Base-by-base conservation (phyloP, 495 filamentous ascomycete genomes). In the Neurospora tetraspora region DNA sequence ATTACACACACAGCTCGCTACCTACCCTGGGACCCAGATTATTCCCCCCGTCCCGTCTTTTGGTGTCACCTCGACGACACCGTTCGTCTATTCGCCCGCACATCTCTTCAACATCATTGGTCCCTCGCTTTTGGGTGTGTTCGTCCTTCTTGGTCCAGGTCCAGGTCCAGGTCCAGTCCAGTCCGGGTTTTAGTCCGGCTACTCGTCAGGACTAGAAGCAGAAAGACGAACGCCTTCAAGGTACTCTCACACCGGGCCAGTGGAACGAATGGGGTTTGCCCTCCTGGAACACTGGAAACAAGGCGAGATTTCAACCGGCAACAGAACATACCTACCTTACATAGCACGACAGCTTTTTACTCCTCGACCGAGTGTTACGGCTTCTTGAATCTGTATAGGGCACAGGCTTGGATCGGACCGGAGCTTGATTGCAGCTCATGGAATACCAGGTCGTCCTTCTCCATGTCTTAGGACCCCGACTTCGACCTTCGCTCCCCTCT, bases 391-490 rank as follows among this genome's bases (percentile, higher is more conserved):
- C 53, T 65, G 53, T 31, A 27, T 34, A 34, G 14, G 53, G 14
- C 53, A 65, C 53, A 31, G 27, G 23, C 23, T 27, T 65, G 53
- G 53, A 27, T 65, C 14, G 27, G 53, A 18, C 53, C 7, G 53
- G 53, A 65, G 74, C 65, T 73, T 71, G 53, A 53, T 71, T 53
- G 74, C 74, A 80, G 74, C 77, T 74, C 76, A 81, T 80, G 79
- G 78, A 77, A 80, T 72, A 77, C 72, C 78, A 73, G 68, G 59
- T 75, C 76, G 73, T 73, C 76, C 69, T 77, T 74, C 45, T 71
- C 61, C 74, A 77, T 77, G 77, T 81, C 78, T 73, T 77, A 75
- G 73, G 77, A 75, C 76, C 74, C 65, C 75, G 74, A 70, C 68
- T 18, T 65, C 53, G 53, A 34, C 27, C 53, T 65, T 65, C 27